phyloP scores from a whole-genome alignment of 2,329 filamentous ascomycete species.

The Ustulina deusta region DNA sequence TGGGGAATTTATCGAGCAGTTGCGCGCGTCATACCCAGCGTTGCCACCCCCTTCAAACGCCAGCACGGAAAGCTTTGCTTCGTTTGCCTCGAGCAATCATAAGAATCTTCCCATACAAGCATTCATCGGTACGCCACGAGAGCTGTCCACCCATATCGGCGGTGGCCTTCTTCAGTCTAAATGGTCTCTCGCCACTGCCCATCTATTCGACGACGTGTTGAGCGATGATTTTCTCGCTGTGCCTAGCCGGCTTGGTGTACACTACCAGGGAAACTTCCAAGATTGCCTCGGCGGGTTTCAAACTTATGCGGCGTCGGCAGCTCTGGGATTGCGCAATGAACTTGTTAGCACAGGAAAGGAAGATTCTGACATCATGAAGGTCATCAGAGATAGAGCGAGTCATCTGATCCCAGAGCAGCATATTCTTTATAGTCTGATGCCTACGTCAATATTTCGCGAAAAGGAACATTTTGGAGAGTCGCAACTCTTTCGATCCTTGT shows the following conservation, averaged over 20 bases:
- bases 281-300: conserved; percentile 96
- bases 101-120: conserved; percentile 82
- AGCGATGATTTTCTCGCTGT: conserved; percentile 94
- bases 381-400: conserved; percentile 87
- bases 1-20: conserved; percentile 92
- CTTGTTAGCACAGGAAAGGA: conserved; percentile 89
- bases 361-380: conserved; percentile 88
- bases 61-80: conserved; percentile 76
- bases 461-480: conserved; percentile 84
- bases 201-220: conserved; percentile 86
- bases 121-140: conserved; percentile 91
- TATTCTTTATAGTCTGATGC: conserved; percentile 85
- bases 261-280: conserved; percentile 96
- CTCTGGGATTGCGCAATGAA: conserved; percentile 91
- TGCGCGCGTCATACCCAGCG: conserved; percentile 89
- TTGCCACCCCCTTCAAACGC: conserved; percentile 73
- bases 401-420: conserved; percentile 83
- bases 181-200: conserved; percentile 91
- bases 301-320: conserved; percentile 93
- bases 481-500: conserved; percentile 80
- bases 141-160: conserved; percentile 82
- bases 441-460: conserved; percentile 82
- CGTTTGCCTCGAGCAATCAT: conserved; percentile 69
- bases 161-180: conserved; percentile 78
- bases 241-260: conserved; percentile 87